A percentile compares a stretch with the other conserved stretches of the same genome.
Evolutionary conservation across 768 basidiomycete genomes (phyloP).

Genomic region (Psilocybe azurescens): DNA sequence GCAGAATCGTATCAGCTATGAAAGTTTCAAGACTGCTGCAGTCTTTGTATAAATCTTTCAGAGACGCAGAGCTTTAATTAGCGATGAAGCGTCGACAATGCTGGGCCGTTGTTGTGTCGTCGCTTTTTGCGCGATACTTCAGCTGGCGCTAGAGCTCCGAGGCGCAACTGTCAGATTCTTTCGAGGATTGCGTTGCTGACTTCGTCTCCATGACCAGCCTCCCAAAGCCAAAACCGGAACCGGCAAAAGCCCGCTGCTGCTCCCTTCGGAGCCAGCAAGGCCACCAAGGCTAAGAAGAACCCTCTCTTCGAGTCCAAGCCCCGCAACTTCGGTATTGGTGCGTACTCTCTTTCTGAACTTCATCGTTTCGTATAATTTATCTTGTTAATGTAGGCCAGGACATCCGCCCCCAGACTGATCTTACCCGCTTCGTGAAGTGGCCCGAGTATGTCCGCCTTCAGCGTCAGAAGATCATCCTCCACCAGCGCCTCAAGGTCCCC

Average conservation of each 20-base stretch:
- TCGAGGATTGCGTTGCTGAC: slow-evolving; percentile 44
- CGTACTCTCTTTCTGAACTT: slow-evolving; percentile 24
- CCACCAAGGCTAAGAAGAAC: slow-evolving; percentile 84
- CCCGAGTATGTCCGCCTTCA: slow-evolving; percentile 98
- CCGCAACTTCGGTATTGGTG: slow-evolving; percentile 96
- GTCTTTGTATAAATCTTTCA: slow-evolving; percentile 16
- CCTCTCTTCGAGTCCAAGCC: slow-evolving; percentile 92
- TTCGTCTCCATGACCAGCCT: slow-evolving; percentile 95
- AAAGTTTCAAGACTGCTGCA: slow-evolving; percentile 20
- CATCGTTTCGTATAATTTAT: neutral
- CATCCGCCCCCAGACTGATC: slow-evolving; percentile 85
- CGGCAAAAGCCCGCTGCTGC: slow-evolving; percentile 87
- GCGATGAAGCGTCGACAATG: slow-evolving; percentile 21
- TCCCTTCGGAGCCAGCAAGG: slow-evolving; percentile 80
- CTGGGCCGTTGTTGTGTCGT: slow-evolving; percentile 27
- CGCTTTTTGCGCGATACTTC: slow-evolving; percentile 14
- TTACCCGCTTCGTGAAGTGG: slow-evolving; percentile 99
- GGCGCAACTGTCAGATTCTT: slow-evolving; percentile 41
- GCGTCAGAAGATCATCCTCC: slow-evolving; percentile 97
- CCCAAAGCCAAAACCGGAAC: slow-evolving; percentile 74
- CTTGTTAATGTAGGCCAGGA: slow-evolving; percentile 75
- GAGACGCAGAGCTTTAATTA: slow-evolving; percentile 42
- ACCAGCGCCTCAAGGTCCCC: slow-evolving; percentile 97
- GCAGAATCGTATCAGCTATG: slow-evolving; percentile 32
- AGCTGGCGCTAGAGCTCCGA: slow-evolving; percentile 56